These are phyloP conservation scores for Penicillium sumatraense DNA, from an alignment of 2,329 filamentous ascomycete species.

Conservation along the genomic window DNA sequence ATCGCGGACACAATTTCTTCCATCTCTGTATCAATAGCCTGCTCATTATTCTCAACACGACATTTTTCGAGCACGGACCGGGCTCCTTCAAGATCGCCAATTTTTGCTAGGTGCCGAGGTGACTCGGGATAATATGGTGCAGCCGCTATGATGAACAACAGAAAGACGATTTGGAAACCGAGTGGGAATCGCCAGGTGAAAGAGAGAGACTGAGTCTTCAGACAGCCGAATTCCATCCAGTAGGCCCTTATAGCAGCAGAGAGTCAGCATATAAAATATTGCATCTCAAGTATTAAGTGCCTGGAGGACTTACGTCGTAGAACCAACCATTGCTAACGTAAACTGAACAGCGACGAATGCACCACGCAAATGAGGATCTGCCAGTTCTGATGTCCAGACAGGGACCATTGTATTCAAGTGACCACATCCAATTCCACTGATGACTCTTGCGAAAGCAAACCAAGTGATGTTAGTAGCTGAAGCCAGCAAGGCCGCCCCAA, in stretches of 20 bases:
- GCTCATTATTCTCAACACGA: constrained; percentile 7
- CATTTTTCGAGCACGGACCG: constrained; percentile 14
- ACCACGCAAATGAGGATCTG: constrained; percentile 29
- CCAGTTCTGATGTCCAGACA: constrained; percentile 33
- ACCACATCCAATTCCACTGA: constrained; percentile 33
- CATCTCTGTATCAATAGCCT: constrained; percentile 27
- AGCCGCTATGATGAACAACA: constrained; percentile 58
- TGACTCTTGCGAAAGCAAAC: constrained; percentile 29
- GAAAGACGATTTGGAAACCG: constrained; percentile 63
- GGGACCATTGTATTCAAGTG: constrained; percentile 33
- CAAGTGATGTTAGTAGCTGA: constrained; percentile 30
- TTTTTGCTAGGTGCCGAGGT: constrained; percentile 39
- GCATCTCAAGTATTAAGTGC: constrained; percentile 36
- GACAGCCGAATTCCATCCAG: constrained; percentile 34
- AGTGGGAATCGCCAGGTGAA: constrained; percentile 66
- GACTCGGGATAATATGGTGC: constrained; percentile 55
- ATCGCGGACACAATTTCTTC: constrained; percentile 30
- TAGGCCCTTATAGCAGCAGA: constrained; percentile 26
- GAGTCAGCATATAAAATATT: constrained; percentile 29
- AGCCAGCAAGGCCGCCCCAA: constrained; percentile 26
- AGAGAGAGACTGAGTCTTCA: constrained; percentile 32
- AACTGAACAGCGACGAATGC: constrained; percentile 32
- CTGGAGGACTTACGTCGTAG: constrained; percentile 18
- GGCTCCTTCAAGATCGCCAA: constrained; percentile 24
- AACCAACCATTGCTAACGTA: constrained; percentile 23